phyloP scores from a whole-genome alignment of 164 flowering plant genomes.

The Vitis vinifera region ASM3070453v1 NC_081809.1:5099501-5100000 shows the following conservation, averaged over 20 bases:
- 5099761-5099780: not conserved
- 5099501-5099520: constrained; percentile 35
- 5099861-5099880: constrained; percentile 69
- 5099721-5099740: constrained; percentile 17
- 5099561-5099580: constrained; percentile 22
- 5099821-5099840: constrained; percentile 77
- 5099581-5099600: constrained; percentile 21
- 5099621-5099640: constrained; percentile 5
- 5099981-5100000: constrained; percentile 13
- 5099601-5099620: constrained; percentile 23
- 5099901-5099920: constrained; percentile 86
- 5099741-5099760: constrained; percentile 16
- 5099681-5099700: not conserved
- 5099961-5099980: not conserved
- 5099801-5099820: constrained; percentile 41
- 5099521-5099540: constrained; percentile 17
- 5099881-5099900: constrained; percentile 65
- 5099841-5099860: constrained; percentile 56
- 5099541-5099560: constrained; percentile 15
- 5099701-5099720: not conserved
- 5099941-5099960: not conserved
- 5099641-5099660: constrained; percentile 5
- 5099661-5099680: too few relatives aligned
- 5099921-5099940: constrained; percentile 33
- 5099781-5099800: constrained; percentile 19